Evolutionary conservation across 192 early-diverging fungal genomes (phyloP), one percentile per base, ranked within the genome.

Genomic region (Funneliformis mosseae): DNA sequence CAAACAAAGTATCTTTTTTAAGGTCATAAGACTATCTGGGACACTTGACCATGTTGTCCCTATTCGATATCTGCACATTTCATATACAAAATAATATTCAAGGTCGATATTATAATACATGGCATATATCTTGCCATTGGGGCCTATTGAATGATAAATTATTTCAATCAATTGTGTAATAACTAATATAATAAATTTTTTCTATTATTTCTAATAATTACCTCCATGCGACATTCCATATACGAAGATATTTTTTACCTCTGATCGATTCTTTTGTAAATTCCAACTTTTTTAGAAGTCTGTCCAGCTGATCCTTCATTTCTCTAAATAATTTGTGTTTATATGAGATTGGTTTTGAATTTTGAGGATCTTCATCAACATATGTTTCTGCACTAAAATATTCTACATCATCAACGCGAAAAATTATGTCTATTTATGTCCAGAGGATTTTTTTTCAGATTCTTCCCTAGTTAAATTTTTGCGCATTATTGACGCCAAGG

Each of bases 401-500:
- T 62, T 76, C 59, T 55, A 76, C 28, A 75, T 75, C 50, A 60
- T 75, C 50, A 60, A 75, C 38, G 38, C 50, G 55, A 75, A 75
- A 75, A 16, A 75, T 27, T 59, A 75, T 75, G 28, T 46, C 12
- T 61, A 61, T 75, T 60, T 75, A 48, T 75, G 74, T 60, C 50
- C 46, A 50, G 55, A 75, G 50, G n/a, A 23, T 61, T 75, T 71
- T 28, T 75, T 75, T 75, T 75, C 74, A 27, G 74, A 60, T 39
- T 60, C 74, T 21, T 75, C 74, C 38, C 74, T 75, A 59, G 33
- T n/a, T 75, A 75, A 33, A 33, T 75, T 75, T 38, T 75, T 60
- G 18, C 50, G 50, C 33, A 28, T 33, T 23, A 39, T 75, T 23
- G 74, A 75, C 0, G 74, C 74, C 74, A 75, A 61, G 8, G 50